Conservation (phyloP, 805 yeast genomes). For the Wickerhamiella dianesei region DNA sequence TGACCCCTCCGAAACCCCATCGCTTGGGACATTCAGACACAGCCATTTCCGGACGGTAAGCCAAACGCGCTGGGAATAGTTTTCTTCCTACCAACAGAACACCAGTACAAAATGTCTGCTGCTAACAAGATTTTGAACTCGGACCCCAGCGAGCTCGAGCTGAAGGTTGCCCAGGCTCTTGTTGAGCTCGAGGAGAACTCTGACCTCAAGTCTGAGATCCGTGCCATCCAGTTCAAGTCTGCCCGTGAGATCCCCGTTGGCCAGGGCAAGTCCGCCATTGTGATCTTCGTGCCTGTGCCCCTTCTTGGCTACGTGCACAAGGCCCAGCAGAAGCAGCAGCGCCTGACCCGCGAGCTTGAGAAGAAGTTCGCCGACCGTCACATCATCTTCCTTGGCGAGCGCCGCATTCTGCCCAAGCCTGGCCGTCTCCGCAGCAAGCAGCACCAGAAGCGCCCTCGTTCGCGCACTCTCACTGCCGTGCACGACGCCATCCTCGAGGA, state of each 20-base stretch:
- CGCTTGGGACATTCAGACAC: too few species aligned
- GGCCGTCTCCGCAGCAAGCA: slow-evolving; percentile 78
- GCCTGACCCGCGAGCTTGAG: slow-evolving; percentile 97
- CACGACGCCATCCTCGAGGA: slow-evolving; percentile 98
- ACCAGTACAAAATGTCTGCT: slow-evolving; percentile 60
- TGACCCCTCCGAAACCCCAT: too few species aligned
- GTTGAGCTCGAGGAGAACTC: slow-evolving; percentile 86
- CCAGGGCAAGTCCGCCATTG: slow-evolving; percentile 98
- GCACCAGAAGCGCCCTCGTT: slow-evolving; percentile 98
- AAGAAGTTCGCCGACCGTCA: slow-evolving; percentile 99
- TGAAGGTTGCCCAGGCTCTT: slow-evolving; percentile 98
- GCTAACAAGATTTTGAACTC: slow-evolving; percentile 88
- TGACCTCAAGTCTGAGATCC: slow-evolving; percentile 94
- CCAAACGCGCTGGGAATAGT: neutral
- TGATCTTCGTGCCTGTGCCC: slow-evolving; percentile 97
- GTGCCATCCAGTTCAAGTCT: slow-evolving; percentile 97
- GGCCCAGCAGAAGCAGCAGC: slow-evolving; percentile 88
- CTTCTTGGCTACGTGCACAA: slow-evolving; percentile 82
- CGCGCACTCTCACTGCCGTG: slow-evolving; percentile 97
- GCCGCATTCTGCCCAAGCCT: slow-evolving; percentile 99
- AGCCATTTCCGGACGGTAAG: neutral
- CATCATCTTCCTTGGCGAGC: slow-evolving; percentile 97
- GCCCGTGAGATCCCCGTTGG: slow-evolving; percentile 95
- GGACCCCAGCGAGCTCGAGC: slow-evolving; percentile 96
- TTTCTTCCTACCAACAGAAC: neutral